phyloP scores from a whole-genome alignment of 441 rosid species.

The Erysimum cheiri region DNA sequence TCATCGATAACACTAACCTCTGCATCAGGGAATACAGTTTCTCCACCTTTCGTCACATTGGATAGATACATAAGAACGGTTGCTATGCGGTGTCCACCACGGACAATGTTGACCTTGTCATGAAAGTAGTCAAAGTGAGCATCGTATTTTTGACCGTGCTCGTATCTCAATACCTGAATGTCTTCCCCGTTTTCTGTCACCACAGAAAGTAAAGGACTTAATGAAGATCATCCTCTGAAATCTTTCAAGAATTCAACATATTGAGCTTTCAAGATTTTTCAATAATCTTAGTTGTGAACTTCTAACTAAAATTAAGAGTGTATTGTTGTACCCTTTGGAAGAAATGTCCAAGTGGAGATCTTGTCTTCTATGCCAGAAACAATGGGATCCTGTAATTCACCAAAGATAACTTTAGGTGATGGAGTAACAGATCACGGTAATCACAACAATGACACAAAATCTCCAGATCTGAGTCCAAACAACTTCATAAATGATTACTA shows the following conservation, averaged over 20 bases:
- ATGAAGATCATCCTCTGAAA: background rate
- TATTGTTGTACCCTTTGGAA: slow-evolving; percentile 80
- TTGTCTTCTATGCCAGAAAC: slow-evolving; percentile 91
- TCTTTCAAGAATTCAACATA: slow-evolving; percentile 2
- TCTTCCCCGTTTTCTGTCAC: slow-evolving; percentile 92
- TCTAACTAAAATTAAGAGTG: background rate
- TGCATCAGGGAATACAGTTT: slow-evolving; percentile 89
- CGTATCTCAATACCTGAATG: slow-evolving; percentile 84
- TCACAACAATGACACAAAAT: slow-evolving; percentile 2
- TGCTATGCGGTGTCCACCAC: slow-evolving; percentile 93
- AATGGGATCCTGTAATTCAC: slow-evolving; percentile 72
- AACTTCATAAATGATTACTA: background rate
- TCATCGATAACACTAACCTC: slow-evolving; percentile 59
- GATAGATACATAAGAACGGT: slow-evolving; percentile 93
- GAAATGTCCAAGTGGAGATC: slow-evolving; percentile 94
- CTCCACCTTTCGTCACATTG: slow-evolving; percentile 93
- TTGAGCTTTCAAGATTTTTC: background rate
- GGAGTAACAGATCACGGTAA: slow-evolving; percentile 24
- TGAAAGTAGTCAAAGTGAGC: slow-evolving; percentile 87
- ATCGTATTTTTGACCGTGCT: slow-evolving; percentile 88
- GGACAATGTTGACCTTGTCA: slow-evolving; percentile 87
- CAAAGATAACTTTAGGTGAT: slow-evolving; percentile 30
- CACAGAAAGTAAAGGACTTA: slow-evolving; percentile 11
- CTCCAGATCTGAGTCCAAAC: slow-evolving; percentile 1
- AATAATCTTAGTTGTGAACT: background rate